Conservation (phyloP, 2,329 filamentous ascomycete genomes). For the Tolypocladium guangdongense region DNA sequence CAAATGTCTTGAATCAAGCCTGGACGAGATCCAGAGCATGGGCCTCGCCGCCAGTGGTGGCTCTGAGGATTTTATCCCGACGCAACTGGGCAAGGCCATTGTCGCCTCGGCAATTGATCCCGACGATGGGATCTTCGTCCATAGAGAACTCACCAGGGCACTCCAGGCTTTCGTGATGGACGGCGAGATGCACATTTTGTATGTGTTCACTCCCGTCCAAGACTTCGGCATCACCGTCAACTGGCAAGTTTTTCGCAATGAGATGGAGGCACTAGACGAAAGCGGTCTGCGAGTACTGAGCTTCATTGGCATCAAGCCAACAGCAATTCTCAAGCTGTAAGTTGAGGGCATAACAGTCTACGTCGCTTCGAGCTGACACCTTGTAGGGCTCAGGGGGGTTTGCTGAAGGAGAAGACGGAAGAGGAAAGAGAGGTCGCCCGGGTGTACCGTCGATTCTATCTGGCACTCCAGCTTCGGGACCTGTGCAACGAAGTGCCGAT, state of each 20-base stretch:
- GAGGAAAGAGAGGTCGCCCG: slow-evolving; percentile 50
- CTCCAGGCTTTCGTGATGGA: slow-evolving; percentile 69
- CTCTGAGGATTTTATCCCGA: slow-evolving; percentile 45
- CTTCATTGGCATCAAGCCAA: slow-evolving; percentile 58
- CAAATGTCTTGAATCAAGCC: slow-evolving; percentile 44
- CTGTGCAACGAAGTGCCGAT: slow-evolving; percentile 68
- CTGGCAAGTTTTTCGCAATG: slow-evolving; percentile 62
- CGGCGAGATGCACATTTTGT: slow-evolving; percentile 69
- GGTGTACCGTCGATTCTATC: slow-evolving; percentile 62
- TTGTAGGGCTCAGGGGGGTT: slow-evolving; percentile 53
- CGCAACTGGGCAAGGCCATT: slow-evolving; percentile 56
- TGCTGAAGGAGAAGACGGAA: slow-evolving; percentile 49
- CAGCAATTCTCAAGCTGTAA: slow-evolving; percentile 55
- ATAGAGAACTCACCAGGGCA: slow-evolving; percentile 56
- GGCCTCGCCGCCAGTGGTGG: slow-evolving; percentile 42
- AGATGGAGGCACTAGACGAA: slow-evolving; percentile 60
- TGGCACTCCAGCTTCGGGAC: slow-evolving; percentile 67
- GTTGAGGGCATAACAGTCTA: slow-evolving; percentile 9
- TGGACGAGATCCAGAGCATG: slow-evolving; percentile 44
- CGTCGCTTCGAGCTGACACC: slow-evolving; percentile 6
- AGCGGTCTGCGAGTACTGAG: slow-evolving; percentile 58
- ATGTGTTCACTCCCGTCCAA: slow-evolving; percentile 66
- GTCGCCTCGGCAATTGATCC: slow-evolving; percentile 64
- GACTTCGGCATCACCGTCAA: slow-evolving; percentile 46
- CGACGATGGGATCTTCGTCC: slow-evolving; percentile 63